These are phyloP conservation scores for Musa schizocarpa DNA, from an alignment of 176 grass and related monocot genomes.

Conservation along the genomic window DNA sequence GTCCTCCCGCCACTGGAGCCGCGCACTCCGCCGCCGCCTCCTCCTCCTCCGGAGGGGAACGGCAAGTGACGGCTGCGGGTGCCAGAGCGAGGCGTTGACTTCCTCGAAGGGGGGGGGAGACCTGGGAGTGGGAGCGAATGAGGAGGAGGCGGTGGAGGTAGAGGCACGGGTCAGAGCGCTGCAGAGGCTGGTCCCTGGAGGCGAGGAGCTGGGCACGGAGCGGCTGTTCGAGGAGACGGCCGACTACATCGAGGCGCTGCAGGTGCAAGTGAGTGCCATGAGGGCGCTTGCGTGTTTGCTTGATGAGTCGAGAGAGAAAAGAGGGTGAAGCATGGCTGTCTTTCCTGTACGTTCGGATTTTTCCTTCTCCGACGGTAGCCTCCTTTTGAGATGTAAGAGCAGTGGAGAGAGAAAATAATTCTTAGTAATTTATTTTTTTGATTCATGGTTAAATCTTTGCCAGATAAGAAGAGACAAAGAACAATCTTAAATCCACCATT, in stretches of 20 bases:
- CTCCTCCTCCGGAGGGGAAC: background rate
- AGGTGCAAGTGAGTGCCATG: slow-evolving; percentile 63
- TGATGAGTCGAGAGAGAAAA: slow-evolving; percentile 33
- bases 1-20: slow-evolving; percentile 47
- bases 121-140: slow-evolving; percentile 5
- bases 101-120: background rate
- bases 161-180: slow-evolving; percentile 42
- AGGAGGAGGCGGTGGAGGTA: slow-evolving; percentile 20
- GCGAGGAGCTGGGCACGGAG: slow-evolving; percentile 52
- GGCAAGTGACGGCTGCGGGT: background rate
- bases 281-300: slow-evolving; percentile 49
- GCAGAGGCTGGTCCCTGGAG: slow-evolving; percentile 59
- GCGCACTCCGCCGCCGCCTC: slow-evolving; percentile 33
- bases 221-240: slow-evolving; percentile 74
- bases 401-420: no score
- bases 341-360: no score
- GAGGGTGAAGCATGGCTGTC: background rate
- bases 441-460: no score
- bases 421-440: no score
- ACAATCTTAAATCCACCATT: no score
- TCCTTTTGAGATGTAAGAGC: no score
- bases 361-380: no score
- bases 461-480: no score
- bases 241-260: slow-evolving; percentile 62
- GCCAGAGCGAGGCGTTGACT: slow-evolving; percentile 30